phyloP scores from a whole-genome alignment of 768 basidiomycete genomes.

The Boletus sp. region DNA sequence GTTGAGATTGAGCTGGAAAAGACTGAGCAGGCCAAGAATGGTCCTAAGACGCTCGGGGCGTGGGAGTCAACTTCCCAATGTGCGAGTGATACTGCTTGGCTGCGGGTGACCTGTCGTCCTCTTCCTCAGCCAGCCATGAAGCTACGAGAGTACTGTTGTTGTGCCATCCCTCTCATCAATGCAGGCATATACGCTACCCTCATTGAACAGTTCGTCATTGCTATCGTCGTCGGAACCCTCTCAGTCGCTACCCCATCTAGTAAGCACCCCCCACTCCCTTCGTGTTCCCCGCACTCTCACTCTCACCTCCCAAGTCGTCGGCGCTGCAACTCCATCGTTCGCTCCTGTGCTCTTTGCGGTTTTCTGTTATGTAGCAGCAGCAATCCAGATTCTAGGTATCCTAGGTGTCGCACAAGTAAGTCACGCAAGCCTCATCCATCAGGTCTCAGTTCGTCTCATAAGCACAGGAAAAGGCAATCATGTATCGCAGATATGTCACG shows the following conservation, averaged over 20 bases:
- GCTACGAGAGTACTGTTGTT: slow-evolving; percentile 86
- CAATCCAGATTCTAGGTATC: slow-evolving; percentile 78
- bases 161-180: slow-evolving; percentile 88
- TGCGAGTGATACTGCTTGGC: not conserved
- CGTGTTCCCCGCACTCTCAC: slow-evolving; percentile 7
- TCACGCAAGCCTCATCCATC: not conserved
- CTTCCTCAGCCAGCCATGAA: slow-evolving; percentile 45
- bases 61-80: slow-evolving; percentile 18
- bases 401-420: slow-evolving; percentile 74
- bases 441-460: slow-evolving; percentile 2
- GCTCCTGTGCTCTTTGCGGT: slow-evolving; percentile 71
- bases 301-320: slow-evolving; percentile 60
- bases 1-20: slow-evolving; percentile 8
- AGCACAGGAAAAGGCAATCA: slow-evolving; percentile 58
- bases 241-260: slow-evolving; percentile 77
- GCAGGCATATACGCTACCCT: slow-evolving; percentile 83
- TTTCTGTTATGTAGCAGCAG: slow-evolving; percentile 73
- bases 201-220: slow-evolving; percentile 68
- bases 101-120: not conserved
- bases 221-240: slow-evolving; percentile 65
- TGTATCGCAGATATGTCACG: slow-evolving; percentile 67
- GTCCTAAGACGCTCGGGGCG: slow-evolving; percentile 15
- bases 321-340: slow-evolving; percentile 77
- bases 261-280: slow-evolving; percentile 36
- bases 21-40: slow-evolving; percentile 20